These are phyloP conservation scores for Thamnidium elegans DNA, from an alignment of 192 early-diverging fungal species.

Conservation along the genomic window DNA sequence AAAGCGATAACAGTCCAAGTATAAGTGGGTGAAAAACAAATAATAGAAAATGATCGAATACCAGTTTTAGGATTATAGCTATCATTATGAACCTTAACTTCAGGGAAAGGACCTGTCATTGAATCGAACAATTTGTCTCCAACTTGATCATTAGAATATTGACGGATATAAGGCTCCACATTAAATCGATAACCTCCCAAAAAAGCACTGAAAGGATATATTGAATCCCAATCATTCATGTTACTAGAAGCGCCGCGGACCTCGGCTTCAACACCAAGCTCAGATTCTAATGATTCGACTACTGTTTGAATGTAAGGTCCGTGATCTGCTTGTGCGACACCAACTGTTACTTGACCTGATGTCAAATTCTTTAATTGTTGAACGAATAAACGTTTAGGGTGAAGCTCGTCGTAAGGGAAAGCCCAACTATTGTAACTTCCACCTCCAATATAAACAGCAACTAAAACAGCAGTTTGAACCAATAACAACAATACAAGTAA, in stretches of 20 bases:
- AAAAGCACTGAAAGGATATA: constrained; percentile 66
- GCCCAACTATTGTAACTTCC: constrained; percentile 21
- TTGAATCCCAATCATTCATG: constrained; percentile 51
- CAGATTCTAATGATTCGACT: constrained; percentile 38
- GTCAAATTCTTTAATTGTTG: constrained; percentile 63
- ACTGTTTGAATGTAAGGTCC: constrained; percentile 44
- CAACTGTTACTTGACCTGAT: constrained; percentile 50
- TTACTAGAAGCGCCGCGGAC: constrained; percentile 28
- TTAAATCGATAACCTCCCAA: constrained; percentile 53
- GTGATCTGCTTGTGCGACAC: constrained; percentile 60
- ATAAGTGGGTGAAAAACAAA: constrained; percentile 44
- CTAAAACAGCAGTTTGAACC: constrained; percentile 33
- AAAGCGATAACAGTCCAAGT: constrained; percentile 66
- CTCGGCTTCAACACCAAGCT: constrained; percentile 36
- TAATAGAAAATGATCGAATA: constrained; percentile 44
- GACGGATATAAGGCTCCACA: constrained; percentile 38
- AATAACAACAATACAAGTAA: constrained; percentile 28
- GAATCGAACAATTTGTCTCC: constrained; percentile 19
- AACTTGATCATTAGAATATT: constrained; percentile 31
- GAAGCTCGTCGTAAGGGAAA: constrained; percentile 54
- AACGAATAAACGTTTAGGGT: constrained; percentile 64
- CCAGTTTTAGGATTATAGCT: constrained; percentile 45
- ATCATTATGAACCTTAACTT: constrained; percentile 38
- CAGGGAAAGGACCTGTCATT: constrained; percentile 33
- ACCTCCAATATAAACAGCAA: constrained; percentile 31